Evolutionary conservation across 2,329 filamentous ascomycete genomes (phyloP), one percentile per base, ranked within the genome.

Genomic region (Cladosporium oxysporum): DNA sequence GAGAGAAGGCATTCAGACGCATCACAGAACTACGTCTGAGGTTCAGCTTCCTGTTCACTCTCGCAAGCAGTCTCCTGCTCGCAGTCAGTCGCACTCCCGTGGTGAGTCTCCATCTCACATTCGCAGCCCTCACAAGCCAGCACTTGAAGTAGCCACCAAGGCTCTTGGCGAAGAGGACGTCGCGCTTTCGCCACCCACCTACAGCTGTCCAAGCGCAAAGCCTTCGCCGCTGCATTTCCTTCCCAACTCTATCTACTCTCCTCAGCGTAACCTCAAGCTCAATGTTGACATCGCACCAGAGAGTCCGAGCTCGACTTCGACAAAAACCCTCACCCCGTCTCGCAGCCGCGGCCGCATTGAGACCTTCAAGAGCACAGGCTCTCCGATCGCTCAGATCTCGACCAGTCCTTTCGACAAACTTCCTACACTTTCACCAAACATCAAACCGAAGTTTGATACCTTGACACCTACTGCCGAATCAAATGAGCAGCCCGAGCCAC

Each of bases 141-240:
- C 41, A 47, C 41, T 47, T 21, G n/a, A 23, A 47, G n/a, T 47
- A 8, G 12, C 21, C n/a, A n/a, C 14, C 5, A 47, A 23, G n/a
- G n/a, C 28, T 33, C 70, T 71, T 29, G 66, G 64, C 3, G 33
- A 53, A 53, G 61, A 47, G n/a, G 21, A 23, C 23, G 28, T 23
- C 37, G 18, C 37, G 21, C 37, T 52, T 23, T 71, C 69, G 35
- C 70, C 71, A n/a, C 63, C 67, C 49, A 67, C 58, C 23, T 67
- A 66, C 62, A 66, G 67, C 41, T 67, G 72, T 55, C 70, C 68
- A 3, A 75, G 74, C 61, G 73, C 73, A 1, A 67, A 71, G 62
- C 74, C 74, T 6, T 73, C 70, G 3, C 74, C 74, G 14, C 66
- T 76, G 33, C 68, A 71, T 10, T 66, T 69, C 28, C 64, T 72